Evolutionary conservation across 768 basidiomycete genomes (phyloP), one percentile per base, ranked within the genome.

Genomic region (Termitomyces sp.): DNA sequence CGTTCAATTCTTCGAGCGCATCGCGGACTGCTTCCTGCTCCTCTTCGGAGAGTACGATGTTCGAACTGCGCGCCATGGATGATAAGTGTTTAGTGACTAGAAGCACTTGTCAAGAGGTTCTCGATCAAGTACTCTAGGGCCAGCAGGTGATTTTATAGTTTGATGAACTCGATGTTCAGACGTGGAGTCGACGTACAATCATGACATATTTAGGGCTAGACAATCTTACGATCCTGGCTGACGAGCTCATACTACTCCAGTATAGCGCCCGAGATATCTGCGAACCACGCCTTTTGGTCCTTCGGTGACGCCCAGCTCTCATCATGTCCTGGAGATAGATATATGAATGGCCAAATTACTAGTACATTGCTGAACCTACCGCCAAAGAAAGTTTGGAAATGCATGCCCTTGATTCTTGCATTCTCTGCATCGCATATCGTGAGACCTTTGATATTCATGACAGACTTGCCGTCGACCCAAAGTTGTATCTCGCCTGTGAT

Each of bases 351-450:
- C 12, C 16, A 33, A 23, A 18, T n/a, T 30, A 46, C 26, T n/a
- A 20, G 28, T 2, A 43, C 9, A 48, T 33, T 30, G 50, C 23
- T 20, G 12, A 50, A 51, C 75, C 56, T 64, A 84, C 86, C 88
- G 47, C 88, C 89, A 61, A 92, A 92, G 75, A 91, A 92, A 0
- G 89, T 90, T 70, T 89, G 83, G 53, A 88, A 82, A 68, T 88
- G 88, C 68, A 87, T 81, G 8, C 89, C 89, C 57, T 83, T 83
- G 56, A 91, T 81, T 55, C 71, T 75, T 1, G 78, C 76, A 1
- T 73, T 75, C 7, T 63, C 68, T n/a, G 71, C 66, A 4, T 71
- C 66, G 12, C 85, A 77, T 5, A 90, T 66, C 4, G 74, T 69
- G 1, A 93, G 68, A 0, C 81, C 81, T 1, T 68, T 65, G 2